Conservation (phyloP, 73 alveolate genomes). For the Paraurostyla sp. region DNA sequence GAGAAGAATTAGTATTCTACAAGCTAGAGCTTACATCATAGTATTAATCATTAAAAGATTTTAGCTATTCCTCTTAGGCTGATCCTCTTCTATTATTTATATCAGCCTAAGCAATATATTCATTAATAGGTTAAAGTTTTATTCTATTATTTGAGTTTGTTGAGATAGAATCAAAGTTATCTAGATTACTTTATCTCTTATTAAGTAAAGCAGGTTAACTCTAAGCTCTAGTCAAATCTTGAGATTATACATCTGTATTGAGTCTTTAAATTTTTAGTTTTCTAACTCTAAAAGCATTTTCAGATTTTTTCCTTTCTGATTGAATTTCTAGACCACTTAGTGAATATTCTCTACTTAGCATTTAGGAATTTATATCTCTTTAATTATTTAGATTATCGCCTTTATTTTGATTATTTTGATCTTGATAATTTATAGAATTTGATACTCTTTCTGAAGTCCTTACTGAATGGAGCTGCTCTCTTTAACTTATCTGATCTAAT, state of each 20-base stretch:
- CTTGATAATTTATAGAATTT: not conserved
- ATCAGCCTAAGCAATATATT: too few species aligned
- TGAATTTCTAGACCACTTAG: constrained; percentile 13
- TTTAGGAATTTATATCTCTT: not conserved
- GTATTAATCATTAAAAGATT: too few species aligned
- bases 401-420: not conserved
- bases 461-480: not conserved
- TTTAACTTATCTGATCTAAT: not conserved
- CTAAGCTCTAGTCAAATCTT: constrained; percentile 13
- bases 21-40: not conserved
- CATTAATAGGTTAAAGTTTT: too few species aligned
- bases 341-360: constrained; percentile 5
- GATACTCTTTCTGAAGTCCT: not conserved
- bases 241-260: not conserved
- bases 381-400: not conserved
- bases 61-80: too few species aligned
- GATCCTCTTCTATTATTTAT: too few species aligned
- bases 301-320: constrained; percentile 10
- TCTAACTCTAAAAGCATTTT: constrained; percentile 43
- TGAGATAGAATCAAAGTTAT: too few species aligned
- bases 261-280: not conserved
- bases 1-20: not conserved
- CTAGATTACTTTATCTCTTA: not conserved
- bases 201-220: constrained; percentile 3
- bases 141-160: too few species aligned